Percentiles rank a stretch among this genome's conserved stretches.
These are phyloP conservation scores for Haberlea rhodopensis DNA, from an alignment of 257 asterid species.

Conservation along the genomic window DNA sequence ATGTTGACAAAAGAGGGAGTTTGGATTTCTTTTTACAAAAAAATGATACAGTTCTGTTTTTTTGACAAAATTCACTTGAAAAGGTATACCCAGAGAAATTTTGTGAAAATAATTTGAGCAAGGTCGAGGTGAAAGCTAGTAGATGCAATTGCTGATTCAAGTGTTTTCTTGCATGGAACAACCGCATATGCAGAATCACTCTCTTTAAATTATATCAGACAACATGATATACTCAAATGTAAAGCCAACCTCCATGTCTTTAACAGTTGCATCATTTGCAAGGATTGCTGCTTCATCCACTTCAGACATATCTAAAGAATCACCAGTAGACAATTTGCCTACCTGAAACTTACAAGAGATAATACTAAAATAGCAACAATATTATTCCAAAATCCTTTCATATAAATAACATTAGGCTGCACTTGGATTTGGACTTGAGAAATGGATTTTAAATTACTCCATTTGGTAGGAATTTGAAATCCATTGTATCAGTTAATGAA, in stretches of 20 bases:
- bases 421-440: too few relatives aligned
- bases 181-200: neutral
- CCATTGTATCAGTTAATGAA: too few relatives aligned
- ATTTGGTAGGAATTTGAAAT: too few relatives aligned
- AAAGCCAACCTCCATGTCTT: slow-evolving; percentile 90
- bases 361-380: neutral
- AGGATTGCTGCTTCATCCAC: slow-evolving; percentile 74
- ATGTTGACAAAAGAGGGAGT: neutral
- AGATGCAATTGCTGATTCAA: neutral
- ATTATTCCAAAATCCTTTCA: neutral
- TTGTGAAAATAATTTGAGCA: neutral
- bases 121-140: neutral
- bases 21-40: too few relatives aligned
- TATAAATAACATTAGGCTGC: too few relatives aligned
- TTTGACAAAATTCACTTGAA: neutral
- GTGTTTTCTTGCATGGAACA: neutral
- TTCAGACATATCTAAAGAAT: slow-evolving; percentile 87
- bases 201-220: too few relatives aligned
- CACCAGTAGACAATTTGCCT: slow-evolving; percentile 95
- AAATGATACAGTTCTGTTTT: too few relatives aligned
- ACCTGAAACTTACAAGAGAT: slow-evolving; percentile 46
- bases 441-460: too few relatives aligned
- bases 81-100: neutral
- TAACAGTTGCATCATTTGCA: slow-evolving; percentile 79
- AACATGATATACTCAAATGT: slow-evolving; percentile 13